A percentile compares a stretch with the other conserved stretches of the same genome.
These are phyloP conservation scores for Phytophthora tubulina DNA, from an alignment of 352 stramenopile genomes.

Conservation along the genomic window DNA sequence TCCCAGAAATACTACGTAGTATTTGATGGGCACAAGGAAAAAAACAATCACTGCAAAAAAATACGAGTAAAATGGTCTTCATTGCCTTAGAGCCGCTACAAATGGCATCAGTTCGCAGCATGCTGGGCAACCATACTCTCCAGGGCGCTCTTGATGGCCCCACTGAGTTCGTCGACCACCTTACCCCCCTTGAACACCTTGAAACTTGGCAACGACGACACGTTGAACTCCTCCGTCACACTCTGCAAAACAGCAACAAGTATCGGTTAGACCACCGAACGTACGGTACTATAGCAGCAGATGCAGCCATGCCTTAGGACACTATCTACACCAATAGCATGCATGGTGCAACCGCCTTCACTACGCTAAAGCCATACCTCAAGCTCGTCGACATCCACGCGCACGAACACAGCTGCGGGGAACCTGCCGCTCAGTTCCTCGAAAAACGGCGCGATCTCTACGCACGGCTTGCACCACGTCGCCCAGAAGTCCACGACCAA, in stretches of 20 bases:
- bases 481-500: constrained; percentile 89
- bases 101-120: constrained; percentile 23
- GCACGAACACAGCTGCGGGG: constrained; percentile 64
- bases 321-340: not conserved
- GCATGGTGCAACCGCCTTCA: too few species aligned
- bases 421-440: constrained; percentile 74
- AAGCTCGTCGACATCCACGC: constrained; percentile 83
- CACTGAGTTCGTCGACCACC: constrained; percentile 90
- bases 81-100: not conserved
- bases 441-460: constrained; percentile 82
- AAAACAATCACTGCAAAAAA: too few species aligned
- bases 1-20: too few species aligned
- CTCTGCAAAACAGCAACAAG: constrained; percentile 41
- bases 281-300: not conserved
- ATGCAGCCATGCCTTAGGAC: not conserved
- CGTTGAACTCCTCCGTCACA: constrained; percentile 69
- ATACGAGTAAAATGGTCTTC: not conserved
- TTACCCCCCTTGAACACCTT: constrained; percentile 92
- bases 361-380: constrained; percentile 44
- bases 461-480: constrained; percentile 87
- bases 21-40: too few species aligned
- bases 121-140: constrained; percentile 67
- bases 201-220: constrained; percentile 94
- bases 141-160: constrained; percentile 73
- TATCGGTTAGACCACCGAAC: not conserved